Base-by-base conservation (phyloP, 495 filamentous ascomycete genomes). In the Chaetomium cochliodes region DNA sequence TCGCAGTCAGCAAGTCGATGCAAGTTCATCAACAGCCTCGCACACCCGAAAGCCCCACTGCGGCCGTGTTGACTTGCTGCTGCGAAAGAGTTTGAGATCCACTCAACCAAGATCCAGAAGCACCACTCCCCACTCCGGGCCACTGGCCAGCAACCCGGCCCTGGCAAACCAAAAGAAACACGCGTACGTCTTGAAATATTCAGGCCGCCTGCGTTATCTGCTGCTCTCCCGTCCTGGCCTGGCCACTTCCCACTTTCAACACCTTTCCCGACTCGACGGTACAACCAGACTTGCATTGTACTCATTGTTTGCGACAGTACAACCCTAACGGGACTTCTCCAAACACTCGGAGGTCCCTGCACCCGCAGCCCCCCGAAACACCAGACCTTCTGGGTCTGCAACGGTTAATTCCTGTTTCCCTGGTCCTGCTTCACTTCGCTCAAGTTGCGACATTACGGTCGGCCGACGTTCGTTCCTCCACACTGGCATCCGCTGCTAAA, bases 281-380 rank as follows among this genome's bases (percentile, higher is more conserved):
- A 52, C 16, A 37, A 55, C 20, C 20, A 30, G 49, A 44, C 41
- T 44, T 44, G n/a, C n/a, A n/a, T n/a, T 44, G 46, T 50, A 20
- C n/a, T 20, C 46, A 50, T 20, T 50, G 18, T 50, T 50, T 50
- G 46, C 18, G 46, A 50, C 26, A 65, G 46, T 65, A 23, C 42
- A 8, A 50, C 44, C 33, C 33, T 6, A 37, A 30, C 37, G 42
- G 57, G 50, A 18, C 30, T 20, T 41, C 54, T 49, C 51, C 57
- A 44, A 50, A 39, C 60, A 41, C 30, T 50, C 60, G 55, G 58
- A 55, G 54, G 65, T 58, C 67, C 70, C 58, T 66, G 63, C 65
- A 55, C 62, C 58, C 58, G 58, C 58, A 7, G 25, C 30, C 52
- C 33, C 33, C 53, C 66, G 63, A 70, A 72, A 69, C 67, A 62